Percentiles rank a stretch among this genome's conserved stretches.
Evolutionary conservation across 2,329 filamentous ascomycete species (phyloP).

Genomic region (Sclerotinia sclerotiorum): DNA sequence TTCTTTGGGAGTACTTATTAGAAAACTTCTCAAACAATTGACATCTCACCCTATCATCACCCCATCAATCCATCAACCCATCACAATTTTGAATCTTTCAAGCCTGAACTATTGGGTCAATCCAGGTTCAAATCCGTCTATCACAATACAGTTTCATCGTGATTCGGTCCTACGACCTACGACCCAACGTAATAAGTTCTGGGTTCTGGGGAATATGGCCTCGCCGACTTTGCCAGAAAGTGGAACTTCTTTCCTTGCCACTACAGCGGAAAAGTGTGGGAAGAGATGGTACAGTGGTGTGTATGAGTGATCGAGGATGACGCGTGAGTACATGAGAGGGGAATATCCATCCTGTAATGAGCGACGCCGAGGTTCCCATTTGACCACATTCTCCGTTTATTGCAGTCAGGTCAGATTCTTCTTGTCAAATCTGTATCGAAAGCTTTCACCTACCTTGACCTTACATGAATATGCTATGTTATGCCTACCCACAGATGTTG

Average conservation of each 20-base stretch:
- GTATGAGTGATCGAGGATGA: conserved; percentile 19
- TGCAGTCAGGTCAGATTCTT: neutral
- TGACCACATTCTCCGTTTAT: conserved; percentile 3
- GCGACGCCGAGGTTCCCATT: conserved; percentile 17
- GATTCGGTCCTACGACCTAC: conserved; percentile 16
- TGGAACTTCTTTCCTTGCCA: conserved; percentile 1
- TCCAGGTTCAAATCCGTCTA: neutral
- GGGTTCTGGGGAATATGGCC: conserved; percentile 12
- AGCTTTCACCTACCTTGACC: conserved; percentile 1
- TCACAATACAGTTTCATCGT: conserved; percentile 3
- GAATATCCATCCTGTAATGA: conserved; percentile 19
- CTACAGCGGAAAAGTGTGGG: conserved; percentile 4
- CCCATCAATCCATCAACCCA: conserved; percentile 7
- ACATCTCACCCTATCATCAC: conserved; percentile 4
- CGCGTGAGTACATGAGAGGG: conserved; percentile 15
- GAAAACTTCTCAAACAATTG: neutral
- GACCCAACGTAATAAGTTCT: conserved; percentile 15
- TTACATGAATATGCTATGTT: conserved; percentile 13
- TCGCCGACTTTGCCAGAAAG: conserved; percentile 16
- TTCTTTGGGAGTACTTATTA: conserved; percentile 14
- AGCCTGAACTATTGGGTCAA: conserved; percentile 13
- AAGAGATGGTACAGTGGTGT: conserved; percentile 1
- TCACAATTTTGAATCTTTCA: neutral
- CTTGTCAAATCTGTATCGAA: neutral
- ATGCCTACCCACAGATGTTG: conserved; percentile 15